Conservation (phyloP, 2,329 filamentous ascomycete genomes). For the Pyrenochaeta sp. region DNA sequence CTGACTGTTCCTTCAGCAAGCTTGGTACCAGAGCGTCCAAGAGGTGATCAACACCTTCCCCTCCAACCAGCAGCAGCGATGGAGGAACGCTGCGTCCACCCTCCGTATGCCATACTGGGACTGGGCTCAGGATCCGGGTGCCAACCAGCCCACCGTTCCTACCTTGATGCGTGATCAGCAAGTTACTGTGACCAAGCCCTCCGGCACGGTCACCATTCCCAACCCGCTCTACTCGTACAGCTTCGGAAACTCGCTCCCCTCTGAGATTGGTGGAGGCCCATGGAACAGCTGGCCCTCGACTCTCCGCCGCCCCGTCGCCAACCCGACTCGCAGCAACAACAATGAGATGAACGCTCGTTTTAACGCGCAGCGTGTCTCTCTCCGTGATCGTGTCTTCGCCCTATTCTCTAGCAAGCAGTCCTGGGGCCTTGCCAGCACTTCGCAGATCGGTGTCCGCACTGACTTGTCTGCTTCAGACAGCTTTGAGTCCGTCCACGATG, state of each 20-base stretch:
- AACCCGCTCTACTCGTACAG: constrained; percentile 59
- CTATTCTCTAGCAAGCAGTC: constrained; percentile 45
- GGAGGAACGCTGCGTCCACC: constrained; percentile 50
- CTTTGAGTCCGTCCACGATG: constrained; percentile 49
- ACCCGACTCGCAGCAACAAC: constrained; percentile 49
- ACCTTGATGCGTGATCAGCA: constrained; percentile 51
- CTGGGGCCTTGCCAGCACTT: constrained; percentile 42
- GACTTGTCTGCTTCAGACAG: constrained; percentile 43
- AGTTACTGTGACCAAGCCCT: constrained; percentile 55
- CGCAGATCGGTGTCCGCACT: constrained; percentile 42
- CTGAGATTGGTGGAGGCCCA: constrained; percentile 55
- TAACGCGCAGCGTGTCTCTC: constrained; percentile 36
- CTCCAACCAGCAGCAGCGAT: constrained; percentile 47
- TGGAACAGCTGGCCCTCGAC: constrained; percentile 43
- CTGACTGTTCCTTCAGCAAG: constrained; percentile 47
- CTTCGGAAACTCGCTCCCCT: constrained; percentile 61
- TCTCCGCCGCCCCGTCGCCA: constrained; percentile 43
- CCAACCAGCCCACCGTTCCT: constrained; percentile 38
- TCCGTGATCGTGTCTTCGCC: constrained; percentile 48
- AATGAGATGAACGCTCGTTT: constrained; percentile 45
- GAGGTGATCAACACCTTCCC: constrained; percentile 55
- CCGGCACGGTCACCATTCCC: constrained; percentile 48
- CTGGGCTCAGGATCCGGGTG: constrained; percentile 53
- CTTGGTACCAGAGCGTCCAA: constrained; percentile 51
- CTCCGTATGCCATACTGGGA: constrained; percentile 60